Base-by-base conservation (phyloP, 768 basidiomycete genomes). In the Pleurotus ostreatus region DNA sequence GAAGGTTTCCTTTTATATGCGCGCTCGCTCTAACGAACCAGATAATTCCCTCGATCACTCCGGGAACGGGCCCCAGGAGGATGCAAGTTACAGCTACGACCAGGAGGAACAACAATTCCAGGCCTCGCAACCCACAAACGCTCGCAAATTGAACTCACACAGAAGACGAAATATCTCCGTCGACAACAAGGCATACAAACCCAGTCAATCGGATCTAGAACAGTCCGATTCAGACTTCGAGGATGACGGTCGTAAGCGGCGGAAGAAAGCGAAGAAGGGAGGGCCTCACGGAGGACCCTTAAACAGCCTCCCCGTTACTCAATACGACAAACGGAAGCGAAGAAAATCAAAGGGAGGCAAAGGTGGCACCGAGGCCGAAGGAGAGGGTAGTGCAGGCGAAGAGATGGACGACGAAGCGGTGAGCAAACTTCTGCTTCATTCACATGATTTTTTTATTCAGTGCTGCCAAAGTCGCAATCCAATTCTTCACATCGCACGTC, bases 121-220 rank as follows among this genome's bases (percentile, higher is more conserved):
- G 58, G 70, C 65, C 23, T 68, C 62, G 56, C 72, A 62, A 49
- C 63, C 63, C 43, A 22, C 48, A 15, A 26, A 46, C 46, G 13
- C 57, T 7, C 55, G 61, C 20, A 59, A 67, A 8, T 59, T 63
- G 20, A 64, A 71, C 1, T 64, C 63, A 6, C 71, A 77, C 59
- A 81, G 76, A 65, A 80, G 83, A 22, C 78, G 78, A 61, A 82
- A 85, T 30, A 89, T 91, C 59, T 88, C 87, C 0, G 63, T 73
- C 20, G 92, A 93, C 67, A 91, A 92, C 71, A 89, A 88, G 67
- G 91, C 91, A 0, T 94, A 92, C 63, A 80, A 80, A 53, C 91
- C 91, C 16, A 70, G 82, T 1, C 67, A 68, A 55, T 87, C 85
- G 6, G 88, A 88, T 60, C 61, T 81, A 34, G 89, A 90, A 40